Base-by-base conservation (phyloP, 441 rosid genomes). In the Erysimum pusillum region DNA sequence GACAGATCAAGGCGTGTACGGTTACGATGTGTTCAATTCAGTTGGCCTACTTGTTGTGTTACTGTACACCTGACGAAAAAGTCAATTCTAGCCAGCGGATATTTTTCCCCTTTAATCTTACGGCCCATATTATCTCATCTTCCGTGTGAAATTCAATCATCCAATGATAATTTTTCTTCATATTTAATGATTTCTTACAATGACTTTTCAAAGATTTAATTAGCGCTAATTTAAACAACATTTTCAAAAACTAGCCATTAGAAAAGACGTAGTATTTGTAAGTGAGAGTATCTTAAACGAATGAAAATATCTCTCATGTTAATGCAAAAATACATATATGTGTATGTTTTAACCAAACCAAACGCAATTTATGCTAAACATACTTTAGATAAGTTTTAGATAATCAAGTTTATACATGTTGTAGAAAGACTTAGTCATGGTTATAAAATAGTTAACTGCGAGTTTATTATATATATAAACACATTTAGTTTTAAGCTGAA, bases 1-100 rank as follows among this genome's bases (percentile, higher is more conserved):
- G 18, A 79, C 73, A 49, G 59, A 25, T 13, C 9, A 28, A 64
- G 3, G 28, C 79, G 82, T 79, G 77, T 78, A 77, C 75, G 75
- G 63, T 53, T 61, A 7, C 35, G 28, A 67, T 66, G 49, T 42
- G 17, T 32, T 22, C 25, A 15, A 39, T n/a, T 48, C 53, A 15
- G 6, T 63, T 42, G 67, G 53, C 13, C 73, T 39, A 75, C 73
- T 59, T 58, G 66, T 28, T 57, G 22, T 46, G 18, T 45, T 25
- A 56, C 49, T 66, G 34, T 58, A 10, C 15, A 31, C 1, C 7
- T 6, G 1, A 5, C 1, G 12, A 34, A 56, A 53, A 71, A 77
- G 80, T 77, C 80, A 70, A 77, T 57, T 46, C 6, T 18, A 12
- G 62, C 67, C 54, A 36, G 63, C 80, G 18, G 38, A 22, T 15